These are phyloP conservation scores for Penicillium arizonense DNA, from an alignment of 495 filamentous ascomycete genomes.

Conservation along the genomic window DNA sequence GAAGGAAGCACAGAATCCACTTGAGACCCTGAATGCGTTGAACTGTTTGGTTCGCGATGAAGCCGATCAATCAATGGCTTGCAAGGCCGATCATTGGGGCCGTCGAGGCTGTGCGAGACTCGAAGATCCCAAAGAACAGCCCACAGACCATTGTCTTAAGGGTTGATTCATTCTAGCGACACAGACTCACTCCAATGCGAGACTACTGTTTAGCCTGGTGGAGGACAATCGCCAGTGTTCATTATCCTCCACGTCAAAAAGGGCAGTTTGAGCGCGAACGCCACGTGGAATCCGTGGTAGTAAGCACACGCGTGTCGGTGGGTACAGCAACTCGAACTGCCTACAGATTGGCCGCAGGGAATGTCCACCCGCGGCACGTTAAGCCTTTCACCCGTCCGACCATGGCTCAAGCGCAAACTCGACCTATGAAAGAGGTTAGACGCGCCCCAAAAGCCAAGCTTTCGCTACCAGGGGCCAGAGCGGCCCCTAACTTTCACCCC, in stretches of 20 bases:
- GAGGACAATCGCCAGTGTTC: background rate
- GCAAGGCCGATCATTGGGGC: too few species aligned
- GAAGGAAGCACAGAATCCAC: background rate
- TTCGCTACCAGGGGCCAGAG: constrained; percentile 9
- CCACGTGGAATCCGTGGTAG: constrained; percentile 29
- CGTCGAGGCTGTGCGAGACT: background rate
- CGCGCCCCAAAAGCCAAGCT: constrained; percentile 14
- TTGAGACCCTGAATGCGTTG: background rate
- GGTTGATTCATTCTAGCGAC: background rate
- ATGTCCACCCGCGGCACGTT: background rate
- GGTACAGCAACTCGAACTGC: background rate
- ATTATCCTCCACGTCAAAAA: background rate
- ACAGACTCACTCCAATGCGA: constrained; percentile 7
- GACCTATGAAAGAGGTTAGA: constrained; percentile 3
- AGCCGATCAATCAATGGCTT: too few species aligned
- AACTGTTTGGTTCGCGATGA: background rate
- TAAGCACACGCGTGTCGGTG: constrained; percentile 3
- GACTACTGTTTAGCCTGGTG: constrained; percentile 6
- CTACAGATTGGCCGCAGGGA: background rate
- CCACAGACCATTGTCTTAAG: background rate
- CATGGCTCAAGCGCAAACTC: constrained; percentile 1
- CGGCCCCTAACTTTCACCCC: background rate
- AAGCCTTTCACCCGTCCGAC: background rate
- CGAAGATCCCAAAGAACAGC: background rate
- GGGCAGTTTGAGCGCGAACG: background rate